Base-by-base conservation (phyloP, 2,329 filamentous ascomycete genomes). In the Paracamarosporium sp. region DNA sequence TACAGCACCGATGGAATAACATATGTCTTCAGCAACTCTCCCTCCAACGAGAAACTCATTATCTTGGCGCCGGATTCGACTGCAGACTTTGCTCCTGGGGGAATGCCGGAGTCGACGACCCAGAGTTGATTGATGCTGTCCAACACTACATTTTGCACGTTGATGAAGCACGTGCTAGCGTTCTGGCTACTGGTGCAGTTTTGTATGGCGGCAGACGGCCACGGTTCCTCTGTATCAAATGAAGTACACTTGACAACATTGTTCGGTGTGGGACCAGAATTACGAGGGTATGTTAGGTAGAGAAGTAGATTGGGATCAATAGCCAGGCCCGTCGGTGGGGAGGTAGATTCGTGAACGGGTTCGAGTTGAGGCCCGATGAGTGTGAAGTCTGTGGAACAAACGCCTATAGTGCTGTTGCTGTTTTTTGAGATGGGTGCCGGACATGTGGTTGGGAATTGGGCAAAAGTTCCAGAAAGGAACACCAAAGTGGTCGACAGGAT, bases 111-210 rank as follows among this genome's bases (percentile, higher is more conserved):
- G 58, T 80, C 78, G 13, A 81, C 69, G 5, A 79, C 65, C 77
- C 78, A 81, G 11, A 81, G 65, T 38, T 75, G 72, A 20, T 73
- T 71, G 9, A 71, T 56, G 5, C 72, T 70, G 55, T 80, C 79
- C 11, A 78, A 69, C 7, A 80, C 74, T n/a, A 80, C 69, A 46
- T 80, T 81, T 60, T 80, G 79, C 4, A 80, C 76, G 51, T 81
- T 81, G 66, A 80, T 72, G 66, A 81, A 81, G 68, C 79, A 81
- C 4, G 74, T 76, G 41, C 74, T 73, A 13, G 68, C 71, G 51
- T 80, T 72, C 56, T 80, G 78, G 5, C 65, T 68, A 0, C 63
- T 28, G 0, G 72, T 73, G 57, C 78, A 79, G 45, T 78, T 79
- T 61, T 80, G 78, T 6, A 78, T 77, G 9, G 63, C 64, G 24